Conservation (phyloP, 768 basidiomycete species). For the Trametes maxima region DNA sequence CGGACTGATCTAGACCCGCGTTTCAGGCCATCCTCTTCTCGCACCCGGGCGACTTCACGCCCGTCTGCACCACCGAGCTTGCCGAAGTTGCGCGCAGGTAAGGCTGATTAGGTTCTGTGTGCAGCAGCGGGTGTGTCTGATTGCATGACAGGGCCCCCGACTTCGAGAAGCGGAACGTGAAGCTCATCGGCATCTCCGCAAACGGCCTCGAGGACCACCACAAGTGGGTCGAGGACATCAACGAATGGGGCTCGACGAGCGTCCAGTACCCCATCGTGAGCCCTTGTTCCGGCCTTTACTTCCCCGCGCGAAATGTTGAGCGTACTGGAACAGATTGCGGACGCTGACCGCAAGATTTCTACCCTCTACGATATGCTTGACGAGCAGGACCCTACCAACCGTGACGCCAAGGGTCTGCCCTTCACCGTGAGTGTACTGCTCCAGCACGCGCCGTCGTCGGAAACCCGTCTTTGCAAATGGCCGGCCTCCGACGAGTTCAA, state of each 20-base stretch:
- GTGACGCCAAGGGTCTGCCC: constrained; percentile 83
- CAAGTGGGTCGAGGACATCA: constrained; percentile 89
- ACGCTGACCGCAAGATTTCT: constrained; percentile 83
- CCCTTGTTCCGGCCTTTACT: background rate
- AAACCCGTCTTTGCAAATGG: background rate
- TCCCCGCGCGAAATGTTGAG: background rate
- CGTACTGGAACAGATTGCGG: constrained; percentile 70
- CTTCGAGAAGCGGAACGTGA: constrained; percentile 86
- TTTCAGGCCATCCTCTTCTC: constrained; percentile 85
- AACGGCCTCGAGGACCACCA: constrained; percentile 85
- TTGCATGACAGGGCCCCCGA: constrained; percentile 55
- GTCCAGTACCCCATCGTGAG: constrained; percentile 92
- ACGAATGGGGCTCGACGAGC: constrained; percentile 74
- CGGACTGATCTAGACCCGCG: background rate
- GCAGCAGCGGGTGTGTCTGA: background rate
- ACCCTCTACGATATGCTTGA: constrained; percentile 96
- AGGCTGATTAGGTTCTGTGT: background rate
- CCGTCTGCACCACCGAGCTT: constrained; percentile 95
- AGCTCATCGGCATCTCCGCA: constrained; percentile 92
- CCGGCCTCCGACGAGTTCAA: background rate
- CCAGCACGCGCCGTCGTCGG: background rate
- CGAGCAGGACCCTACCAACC: constrained; percentile 90
- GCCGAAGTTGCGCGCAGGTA: constrained; percentile 86
- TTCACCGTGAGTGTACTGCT: constrained; percentile 68
- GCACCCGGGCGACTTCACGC: constrained; percentile 92